Evolutionary conservation across 108 stramenopile genomes (phyloP), one percentile per base, ranked within the genome.

Genomic region (Fragilariopsis cylindrus): DNA sequence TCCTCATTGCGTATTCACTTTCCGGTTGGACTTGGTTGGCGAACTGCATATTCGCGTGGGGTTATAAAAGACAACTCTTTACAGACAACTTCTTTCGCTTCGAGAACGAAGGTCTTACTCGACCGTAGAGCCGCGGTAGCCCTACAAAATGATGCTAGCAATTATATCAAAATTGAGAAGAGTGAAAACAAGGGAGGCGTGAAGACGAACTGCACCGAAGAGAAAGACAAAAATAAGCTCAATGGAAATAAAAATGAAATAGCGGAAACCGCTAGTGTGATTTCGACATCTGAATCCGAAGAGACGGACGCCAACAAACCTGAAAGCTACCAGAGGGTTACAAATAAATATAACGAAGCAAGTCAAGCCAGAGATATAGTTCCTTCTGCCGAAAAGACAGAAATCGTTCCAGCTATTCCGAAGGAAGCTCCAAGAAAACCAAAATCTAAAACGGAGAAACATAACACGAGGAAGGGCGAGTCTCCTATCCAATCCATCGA

Each of bases 11-110:
- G 60, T 3, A 41, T 11, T 43, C 39, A 82, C 47, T 56, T 93
- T 9, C 87, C 88, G 48, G 72, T 81, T 64, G 87, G 87, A 9
- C 70, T 90, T 57, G 82, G 80, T 40, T 93, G 92, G 90, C 76
- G 87, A 65, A 79, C 85, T 41, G 88, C 84, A 30, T 53, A 64
- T 52, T 78, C 77, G 45, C 80, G 88, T 7, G 87, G 89, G 21
- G 82, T 91, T 13, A 80, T 86, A 8, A 63, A 79, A 19, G 77
- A 73, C 48, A 73, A 60, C 8, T 80, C 79, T 30, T 18, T 74
- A 12, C n/a, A 55, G 19, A 16, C 41, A 9, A 69, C 13, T 5
- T 30, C 49, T 16, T 52, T 74, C 46, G 56, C 6, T 18, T 50
- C 45, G 11, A 57, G 54, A 43, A 74, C 78, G 9, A 70, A 55